Percentiles rank a stretch among this genome's conserved stretches.
Evolutionary conservation across 2,329 filamentous ascomycete genomes (phyloP).

Genomic region (Metarhizium brunneum): DNA sequence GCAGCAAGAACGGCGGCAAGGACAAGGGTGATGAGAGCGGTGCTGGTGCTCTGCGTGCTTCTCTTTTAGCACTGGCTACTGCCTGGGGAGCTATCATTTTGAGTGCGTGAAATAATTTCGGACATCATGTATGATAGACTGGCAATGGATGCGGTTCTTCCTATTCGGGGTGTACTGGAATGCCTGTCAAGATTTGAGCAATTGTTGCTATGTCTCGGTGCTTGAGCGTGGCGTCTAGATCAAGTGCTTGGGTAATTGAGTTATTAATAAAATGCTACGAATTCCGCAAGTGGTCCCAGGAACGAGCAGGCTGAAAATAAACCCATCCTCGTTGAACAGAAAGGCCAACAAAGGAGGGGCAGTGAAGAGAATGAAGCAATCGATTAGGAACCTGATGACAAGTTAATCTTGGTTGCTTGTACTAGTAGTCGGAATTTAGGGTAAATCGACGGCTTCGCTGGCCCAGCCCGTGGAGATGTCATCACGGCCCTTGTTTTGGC

Average conservation of each 20-base stretch:
- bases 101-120: neutral
- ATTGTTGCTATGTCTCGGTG: neutral
- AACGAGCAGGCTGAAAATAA: no score
- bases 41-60: neutral
- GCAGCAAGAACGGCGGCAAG: neutral
- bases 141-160: no score
- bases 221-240: no score
- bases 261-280: no score
- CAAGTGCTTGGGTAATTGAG: no score
- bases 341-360: no score
- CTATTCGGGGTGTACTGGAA: no score
- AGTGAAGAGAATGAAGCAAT: no score
- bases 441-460: neutral
- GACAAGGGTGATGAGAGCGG: neutral
- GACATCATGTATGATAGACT: neutral
- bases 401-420: no score
- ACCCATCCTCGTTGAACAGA: no score
- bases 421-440: neutral
- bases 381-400: no score
- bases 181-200: neutral
- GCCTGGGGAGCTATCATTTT: neutral
- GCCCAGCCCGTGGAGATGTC: neutral
- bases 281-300: no score
- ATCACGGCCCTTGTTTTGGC: neutral
- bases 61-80: neutral